A percentile compares a stretch with the other conserved stretches of the same genome.
phyloP scores from a whole-genome alignment of 805 yeast genomes.

The Candida yuanshanica region DNA sequence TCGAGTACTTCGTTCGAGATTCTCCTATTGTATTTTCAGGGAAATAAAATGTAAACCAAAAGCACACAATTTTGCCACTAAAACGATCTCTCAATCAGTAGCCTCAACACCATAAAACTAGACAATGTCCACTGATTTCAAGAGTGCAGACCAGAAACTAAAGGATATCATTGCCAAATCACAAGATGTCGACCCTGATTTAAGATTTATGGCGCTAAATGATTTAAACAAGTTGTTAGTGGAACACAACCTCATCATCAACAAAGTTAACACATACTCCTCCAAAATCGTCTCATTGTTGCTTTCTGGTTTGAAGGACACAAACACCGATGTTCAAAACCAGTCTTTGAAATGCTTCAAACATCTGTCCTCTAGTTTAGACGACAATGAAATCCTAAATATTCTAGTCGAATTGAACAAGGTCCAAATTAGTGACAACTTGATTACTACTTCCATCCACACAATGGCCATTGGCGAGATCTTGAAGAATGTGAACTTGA shows the following conservation, averaged over 20 bases:
- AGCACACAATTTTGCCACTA: background rate
- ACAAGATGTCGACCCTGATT: slow-evolving; percentile 69
- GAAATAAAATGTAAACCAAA: slow-evolving; percentile 1
- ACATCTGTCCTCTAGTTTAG: slow-evolving; percentile 27
- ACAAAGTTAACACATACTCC: slow-evolving; percentile 25
- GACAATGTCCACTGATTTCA: slow-evolving; percentile 22
- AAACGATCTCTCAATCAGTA: background rate
- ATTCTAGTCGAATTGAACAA: slow-evolving; percentile 16
- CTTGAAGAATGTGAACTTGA: slow-evolving; percentile 19
- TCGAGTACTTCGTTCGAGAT: no score
- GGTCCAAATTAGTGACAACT: slow-evolving; percentile 16
- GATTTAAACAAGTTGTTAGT: slow-evolving; percentile 51
- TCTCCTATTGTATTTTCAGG: no score
- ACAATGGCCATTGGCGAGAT: slow-evolving; percentile 25
- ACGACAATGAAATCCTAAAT: slow-evolving; percentile 19
- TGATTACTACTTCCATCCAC: slow-evolving; percentile 24
- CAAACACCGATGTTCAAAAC: slow-evolving; percentile 66
- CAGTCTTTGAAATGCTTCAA: slow-evolving; percentile 61
- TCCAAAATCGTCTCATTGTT: slow-evolving; percentile 34
- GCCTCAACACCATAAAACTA: background rate
- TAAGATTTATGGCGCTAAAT: slow-evolving; percentile 79
- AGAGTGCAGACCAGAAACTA: slow-evolving; percentile 24
- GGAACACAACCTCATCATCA: slow-evolving; percentile 23
- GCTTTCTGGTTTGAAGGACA: slow-evolving; percentile 47
- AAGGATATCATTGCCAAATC: slow-evolving; percentile 36